Percentiles rank a stretch among this genome's conserved stretches.
Conservation (phyloP, 768 basidiomycete species). For the Tricholoma flavovirens region DNA sequence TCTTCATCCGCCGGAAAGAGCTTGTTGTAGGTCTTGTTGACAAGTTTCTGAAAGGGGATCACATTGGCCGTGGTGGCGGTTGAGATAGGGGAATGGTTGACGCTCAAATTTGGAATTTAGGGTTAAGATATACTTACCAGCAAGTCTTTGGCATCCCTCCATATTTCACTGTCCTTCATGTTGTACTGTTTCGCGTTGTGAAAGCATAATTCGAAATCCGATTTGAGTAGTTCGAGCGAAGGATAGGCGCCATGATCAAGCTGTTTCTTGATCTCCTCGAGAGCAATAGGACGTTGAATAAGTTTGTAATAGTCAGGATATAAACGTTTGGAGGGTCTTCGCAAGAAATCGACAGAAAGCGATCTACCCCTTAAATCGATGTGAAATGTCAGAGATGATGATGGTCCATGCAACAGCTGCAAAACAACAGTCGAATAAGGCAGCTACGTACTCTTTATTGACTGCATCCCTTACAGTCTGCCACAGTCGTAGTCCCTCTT, state of each 20-base stretch:
- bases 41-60: constrained; percentile 37
- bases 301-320: constrained; percentile 85
- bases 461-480: constrained; percentile 75
- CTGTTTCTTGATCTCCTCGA: constrained; percentile 84
- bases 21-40: constrained; percentile 43
- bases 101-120: neutral
- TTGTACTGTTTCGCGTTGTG: constrained; percentile 82
- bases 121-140: constrained; percentile 46
- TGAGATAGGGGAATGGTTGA: neutral
- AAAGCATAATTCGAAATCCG: constrained; percentile 75
- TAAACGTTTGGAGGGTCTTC: constrained; percentile 60
- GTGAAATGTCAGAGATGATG: constrained; percentile 23
- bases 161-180: constrained; percentile 71
- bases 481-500: constrained; percentile 69
- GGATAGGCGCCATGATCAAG: constrained; percentile 56
- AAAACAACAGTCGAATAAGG: constrained; percentile 39
- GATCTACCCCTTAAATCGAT: constrained; percentile 49
- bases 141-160: constrained; percentile 75
- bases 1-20: constrained; percentile 37
- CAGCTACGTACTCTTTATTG: constrained; percentile 80
- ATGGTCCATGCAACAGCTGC: constrained; percentile 20
- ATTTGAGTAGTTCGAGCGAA: constrained; percentile 59
- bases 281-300: constrained; percentile 77
- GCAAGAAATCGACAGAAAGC: constrained; percentile 61
- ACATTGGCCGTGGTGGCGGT: neutral